Conservation (phyloP, 768 basidiomycete genomes). For the Boletellus emodensis region DNA sequence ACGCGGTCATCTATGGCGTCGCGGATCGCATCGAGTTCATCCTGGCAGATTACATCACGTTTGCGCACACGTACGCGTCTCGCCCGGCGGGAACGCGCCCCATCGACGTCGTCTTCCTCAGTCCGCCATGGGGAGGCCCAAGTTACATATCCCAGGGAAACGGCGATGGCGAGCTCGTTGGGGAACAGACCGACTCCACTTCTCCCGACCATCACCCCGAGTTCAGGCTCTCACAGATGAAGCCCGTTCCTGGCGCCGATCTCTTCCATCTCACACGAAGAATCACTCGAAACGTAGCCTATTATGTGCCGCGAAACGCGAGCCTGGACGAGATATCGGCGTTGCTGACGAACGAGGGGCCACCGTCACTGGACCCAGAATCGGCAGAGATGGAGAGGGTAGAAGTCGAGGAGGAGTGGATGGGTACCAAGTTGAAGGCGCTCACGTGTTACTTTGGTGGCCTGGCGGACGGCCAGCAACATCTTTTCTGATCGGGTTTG, state of each 20-base stretch:
- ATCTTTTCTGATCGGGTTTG: slow-evolving; percentile 41
- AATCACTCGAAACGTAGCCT: slow-evolving; percentile 82
- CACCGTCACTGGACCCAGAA: slow-evolving; percentile 2
- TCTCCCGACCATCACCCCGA: slow-evolving; percentile 37
- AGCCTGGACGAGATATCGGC: slow-evolving; percentile 66
- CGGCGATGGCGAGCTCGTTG: neutral
- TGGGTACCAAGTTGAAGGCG: slow-evolving; percentile 89
- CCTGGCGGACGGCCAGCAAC: slow-evolving; percentile 63
- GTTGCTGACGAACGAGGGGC: slow-evolving; percentile 31
- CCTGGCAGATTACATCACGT: slow-evolving; percentile 78
- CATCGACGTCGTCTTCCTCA: slow-evolving; percentile 89
- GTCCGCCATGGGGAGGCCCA: slow-evolving; percentile 95
- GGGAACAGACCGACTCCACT: neutral
- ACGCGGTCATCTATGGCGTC: slow-evolving; percentile 91
- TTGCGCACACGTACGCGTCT: slow-evolving; percentile 53
- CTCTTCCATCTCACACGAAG: slow-evolving; percentile 70
- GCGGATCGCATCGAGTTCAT: slow-evolving; percentile 95
- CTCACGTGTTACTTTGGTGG: slow-evolving; percentile 94
- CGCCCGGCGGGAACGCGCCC: slow-evolving; percentile 37
- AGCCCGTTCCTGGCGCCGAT: slow-evolving; percentile 78
- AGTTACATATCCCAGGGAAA: slow-evolving; percentile 46
- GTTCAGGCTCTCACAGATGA: slow-evolving; percentile 68
- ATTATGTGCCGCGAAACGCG: slow-evolving; percentile 83
- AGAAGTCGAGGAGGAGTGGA: slow-evolving; percentile 97
- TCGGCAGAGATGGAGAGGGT: slow-evolving; percentile 59